These are phyloP conservation scores for Euphorbia tirucalli DNA, from an alignment of 345 rosid species.

Conservation along the genomic window DNA sequence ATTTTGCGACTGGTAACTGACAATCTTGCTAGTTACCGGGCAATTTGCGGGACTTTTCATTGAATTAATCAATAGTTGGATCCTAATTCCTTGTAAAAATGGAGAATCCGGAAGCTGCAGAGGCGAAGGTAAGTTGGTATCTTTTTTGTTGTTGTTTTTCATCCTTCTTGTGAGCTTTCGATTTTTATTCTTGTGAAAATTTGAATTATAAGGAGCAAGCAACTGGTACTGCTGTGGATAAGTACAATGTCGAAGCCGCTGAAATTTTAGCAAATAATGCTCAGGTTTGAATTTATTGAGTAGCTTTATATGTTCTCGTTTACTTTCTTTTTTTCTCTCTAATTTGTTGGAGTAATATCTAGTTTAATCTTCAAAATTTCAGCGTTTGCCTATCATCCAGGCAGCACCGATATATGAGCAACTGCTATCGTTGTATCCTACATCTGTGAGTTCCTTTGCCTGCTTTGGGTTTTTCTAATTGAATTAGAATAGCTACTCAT, in stretches of 20 bases:
- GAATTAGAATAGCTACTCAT: neutral
- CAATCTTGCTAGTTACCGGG: too few species aligned
- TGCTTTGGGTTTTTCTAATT: neutral
- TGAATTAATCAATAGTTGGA: neutral
- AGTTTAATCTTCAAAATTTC: conserved; percentile 2
- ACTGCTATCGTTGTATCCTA: conserved; percentile 69
- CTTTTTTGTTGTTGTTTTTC: neutral
- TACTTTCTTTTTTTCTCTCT: conserved; percentile 1
- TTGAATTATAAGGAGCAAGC: conserved; percentile 28
- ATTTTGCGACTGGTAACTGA: too few species aligned
- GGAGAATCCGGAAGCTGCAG: conserved; percentile 8
- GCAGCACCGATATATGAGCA: conserved; percentile 84
- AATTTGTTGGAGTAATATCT: neutral
- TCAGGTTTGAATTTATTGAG: conserved; percentile 39
- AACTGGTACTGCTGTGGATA: conserved; percentile 32
- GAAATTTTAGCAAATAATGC: conserved; percentile 72
- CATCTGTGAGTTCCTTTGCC: conserved; percentile 62
- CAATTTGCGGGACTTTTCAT: too few species aligned
- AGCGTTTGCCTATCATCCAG: conserved; percentile 77
- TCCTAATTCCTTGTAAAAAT: neutral
- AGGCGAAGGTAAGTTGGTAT: neutral
- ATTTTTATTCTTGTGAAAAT: neutral
- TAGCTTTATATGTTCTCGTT: neutral
- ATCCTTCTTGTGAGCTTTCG: neutral
- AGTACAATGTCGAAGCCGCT: conserved; percentile 78